These are phyloP conservation scores for Brasilioporus rufonigricans DNA, from an alignment of 768 basidiomycete species.

Conservation along the genomic window DNA sequence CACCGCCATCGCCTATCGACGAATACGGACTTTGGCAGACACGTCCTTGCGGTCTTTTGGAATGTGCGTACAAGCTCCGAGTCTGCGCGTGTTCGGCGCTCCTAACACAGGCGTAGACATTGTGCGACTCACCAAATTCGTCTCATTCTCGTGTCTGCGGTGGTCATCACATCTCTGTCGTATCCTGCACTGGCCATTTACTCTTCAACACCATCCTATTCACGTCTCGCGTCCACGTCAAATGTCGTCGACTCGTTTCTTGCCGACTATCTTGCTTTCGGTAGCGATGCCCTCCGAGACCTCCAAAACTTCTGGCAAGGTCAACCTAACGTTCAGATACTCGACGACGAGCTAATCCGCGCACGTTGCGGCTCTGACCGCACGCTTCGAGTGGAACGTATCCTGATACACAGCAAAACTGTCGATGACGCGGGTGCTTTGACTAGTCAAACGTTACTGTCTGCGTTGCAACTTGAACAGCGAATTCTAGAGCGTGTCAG, in stretches of 20 bases:
- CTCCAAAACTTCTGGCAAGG: slow-evolving; percentile 71
- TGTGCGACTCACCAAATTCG: slow-evolving; percentile 90
- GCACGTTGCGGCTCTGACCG: slow-evolving; percentile 69
- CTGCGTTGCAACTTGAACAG: slow-evolving; percentile 63
- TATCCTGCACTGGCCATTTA: slow-evolving; percentile 89
- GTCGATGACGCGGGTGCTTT: slow-evolving; percentile 49
- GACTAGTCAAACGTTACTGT: slow-evolving; percentile 58
- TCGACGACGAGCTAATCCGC: slow-evolving; percentile 68
- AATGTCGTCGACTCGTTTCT: slow-evolving; percentile 64
- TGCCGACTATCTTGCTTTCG: slow-evolving; percentile 50
- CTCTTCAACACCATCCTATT: slow-evolving; percentile 68
- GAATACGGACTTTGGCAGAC: slow-evolving; percentile 39
- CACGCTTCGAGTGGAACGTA: slow-evolving; percentile 73
- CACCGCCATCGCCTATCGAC: slow-evolving; percentile 26
- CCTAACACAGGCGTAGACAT: slow-evolving; percentile 49
- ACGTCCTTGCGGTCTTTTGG: slow-evolving; percentile 72
- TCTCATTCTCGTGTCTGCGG: slow-evolving; percentile 81
- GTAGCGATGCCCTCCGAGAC: slow-evolving; percentile 56
- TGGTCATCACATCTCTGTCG: slow-evolving; percentile 86
- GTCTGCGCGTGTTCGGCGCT: neutral
- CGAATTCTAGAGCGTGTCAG: slow-evolving; percentile 47
- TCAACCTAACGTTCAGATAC: slow-evolving; percentile 58
- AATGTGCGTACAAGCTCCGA: slow-evolving; percentile 53
- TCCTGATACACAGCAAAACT: slow-evolving; percentile 59
- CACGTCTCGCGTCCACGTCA: slow-evolving; percentile 48